A percentile compares a stretch with the other conserved stretches of the same genome.
Evolutionary conservation across 495 filamentous ascomycete genomes (phyloP).

Genomic region (Apodospora peruviana): DNA sequence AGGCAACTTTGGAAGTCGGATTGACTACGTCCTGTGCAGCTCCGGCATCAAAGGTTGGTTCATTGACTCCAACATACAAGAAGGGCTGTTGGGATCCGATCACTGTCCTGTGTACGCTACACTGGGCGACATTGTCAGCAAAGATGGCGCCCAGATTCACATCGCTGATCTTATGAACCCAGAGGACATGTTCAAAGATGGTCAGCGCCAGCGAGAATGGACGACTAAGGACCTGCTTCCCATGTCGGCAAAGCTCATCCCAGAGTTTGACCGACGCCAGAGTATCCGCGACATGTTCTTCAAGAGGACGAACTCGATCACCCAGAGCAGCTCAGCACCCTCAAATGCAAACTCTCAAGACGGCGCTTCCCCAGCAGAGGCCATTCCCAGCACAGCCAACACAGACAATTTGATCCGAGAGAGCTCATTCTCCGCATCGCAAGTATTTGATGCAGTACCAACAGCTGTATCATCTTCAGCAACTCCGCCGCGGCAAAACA

Average conservation of each 20-base stretch:
- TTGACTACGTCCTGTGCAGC: slow-evolving; percentile 89
- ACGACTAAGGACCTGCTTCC: slow-evolving; percentile 59
- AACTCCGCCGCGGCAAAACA: slow-evolving; percentile 1
- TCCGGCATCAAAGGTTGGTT: slow-evolving; percentile 81
- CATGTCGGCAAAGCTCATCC: slow-evolving; percentile 74
- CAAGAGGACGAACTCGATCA: slow-evolving; percentile 37
- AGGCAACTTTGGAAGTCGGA: slow-evolving; percentile 83
- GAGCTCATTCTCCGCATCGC: not conserved
- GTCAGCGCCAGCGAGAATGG: slow-evolving; percentile 63
- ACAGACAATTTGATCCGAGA: not conserved
- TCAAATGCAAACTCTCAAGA: not conserved
- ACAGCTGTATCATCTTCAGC: slow-evolving; percentile 16
- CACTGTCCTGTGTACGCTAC: slow-evolving; percentile 79
- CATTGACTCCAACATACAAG: slow-evolving; percentile 83
- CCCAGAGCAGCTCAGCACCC: slow-evolving; percentile 9
- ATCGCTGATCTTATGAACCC: slow-evolving; percentile 79
- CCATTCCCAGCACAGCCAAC: not conserved
- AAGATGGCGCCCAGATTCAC: slow-evolving; percentile 42
- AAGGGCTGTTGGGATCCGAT: slow-evolving; percentile 91
- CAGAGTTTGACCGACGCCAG: slow-evolving; percentile 77
- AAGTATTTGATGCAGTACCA: slow-evolving; percentile 5
- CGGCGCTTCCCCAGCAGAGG: not conserved
- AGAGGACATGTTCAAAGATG: slow-evolving; percentile 64
- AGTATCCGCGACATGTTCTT: slow-evolving; percentile 93
- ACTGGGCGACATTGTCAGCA: slow-evolving; percentile 40